A percentile compares a stretch with the other conserved stretches of the same genome.
Conservation (phyloP, 371 early-diverging fungal species). For the Mucor sp. region DNA sequence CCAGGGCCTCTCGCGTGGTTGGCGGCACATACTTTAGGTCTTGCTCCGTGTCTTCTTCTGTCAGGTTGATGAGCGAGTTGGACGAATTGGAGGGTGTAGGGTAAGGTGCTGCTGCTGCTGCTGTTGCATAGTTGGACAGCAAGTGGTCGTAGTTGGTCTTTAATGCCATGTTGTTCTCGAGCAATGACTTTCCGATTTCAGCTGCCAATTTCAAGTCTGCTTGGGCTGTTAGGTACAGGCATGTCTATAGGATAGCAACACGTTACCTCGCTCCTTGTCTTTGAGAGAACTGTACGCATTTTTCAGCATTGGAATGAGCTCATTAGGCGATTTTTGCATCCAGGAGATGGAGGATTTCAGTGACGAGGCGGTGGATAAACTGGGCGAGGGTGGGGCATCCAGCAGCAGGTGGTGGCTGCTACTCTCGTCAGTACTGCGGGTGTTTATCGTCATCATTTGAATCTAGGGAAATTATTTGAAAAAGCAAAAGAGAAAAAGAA, state of each 20-base stretch:
- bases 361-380: conserved; percentile 23
- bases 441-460: not conserved
- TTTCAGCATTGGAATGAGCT: conserved; percentile 28
- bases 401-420: not conserved
- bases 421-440: not conserved
- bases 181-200: conserved; percentile 50
- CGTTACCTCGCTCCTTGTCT: conserved; percentile 31
- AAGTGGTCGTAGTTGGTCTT: conserved; percentile 51
- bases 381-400: conserved; percentile 28
- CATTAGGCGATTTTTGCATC: conserved; percentile 28
- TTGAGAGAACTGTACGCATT: conserved; percentile 29
- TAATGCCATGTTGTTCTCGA: conserved; percentile 48
- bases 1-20: conserved; percentile 20
- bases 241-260: too few relatives aligned
- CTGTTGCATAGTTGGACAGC: conserved; percentile 26
- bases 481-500: conserved; percentile 15
- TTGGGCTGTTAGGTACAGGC: not conserved
- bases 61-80: not conserved
- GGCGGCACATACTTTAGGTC: conserved; percentile 20
- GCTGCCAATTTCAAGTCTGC: conserved; percentile 52
- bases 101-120: conserved; percentile 16
- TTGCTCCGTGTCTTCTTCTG: conserved; percentile 4
- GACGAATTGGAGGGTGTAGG: conserved; percentile 15
- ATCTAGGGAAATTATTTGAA: not conserved
- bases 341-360: conserved; percentile 24